Percentiles rank a stretch among this genome's conserved stretches.
phyloP scores from a whole-genome alignment of 345 rosid genomes.

The Rhodamnia rubescens region DNA sequence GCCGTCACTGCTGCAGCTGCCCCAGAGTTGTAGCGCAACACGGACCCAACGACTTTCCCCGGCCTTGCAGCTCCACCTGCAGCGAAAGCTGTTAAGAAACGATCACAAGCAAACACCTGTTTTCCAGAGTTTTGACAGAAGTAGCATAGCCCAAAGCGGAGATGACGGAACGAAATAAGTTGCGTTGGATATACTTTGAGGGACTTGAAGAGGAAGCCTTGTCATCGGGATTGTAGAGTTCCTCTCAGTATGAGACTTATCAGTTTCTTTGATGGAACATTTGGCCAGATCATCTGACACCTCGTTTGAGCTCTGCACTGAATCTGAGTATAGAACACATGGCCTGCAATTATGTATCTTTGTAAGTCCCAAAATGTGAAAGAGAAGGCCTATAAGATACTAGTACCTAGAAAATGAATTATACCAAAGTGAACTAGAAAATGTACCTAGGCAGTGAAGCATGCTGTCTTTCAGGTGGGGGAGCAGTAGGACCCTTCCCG shows the following conservation, averaged over 20 bases:
- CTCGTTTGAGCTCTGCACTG: slow-evolving; percentile 40
- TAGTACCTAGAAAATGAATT: background rate
- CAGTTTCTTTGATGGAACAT: slow-evolving; percentile 73
- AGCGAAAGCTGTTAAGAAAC: background rate
- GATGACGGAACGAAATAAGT: background rate
- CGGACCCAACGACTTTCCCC: slow-evolving; percentile 80
- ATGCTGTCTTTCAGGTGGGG: slow-evolving; percentile 90
- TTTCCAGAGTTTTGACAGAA: background rate
- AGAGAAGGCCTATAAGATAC: background rate
- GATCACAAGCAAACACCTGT: background rate
- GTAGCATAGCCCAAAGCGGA: background rate
- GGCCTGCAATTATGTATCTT: slow-evolving; percentile 35
- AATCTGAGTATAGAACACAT: slow-evolving; percentile 74
- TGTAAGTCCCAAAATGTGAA: background rate
- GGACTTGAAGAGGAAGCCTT: slow-evolving; percentile 71
- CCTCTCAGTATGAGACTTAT: slow-evolving; percentile 52
- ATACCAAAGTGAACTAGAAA: background rate
- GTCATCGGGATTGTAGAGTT: slow-evolving; percentile 52
- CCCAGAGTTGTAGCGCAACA: slow-evolving; percentile 73
- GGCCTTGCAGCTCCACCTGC: slow-evolving; percentile 71
- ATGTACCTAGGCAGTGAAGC: slow-evolving; percentile 89
- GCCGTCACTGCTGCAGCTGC: slow-evolving; percentile 36
- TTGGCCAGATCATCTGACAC: slow-evolving; percentile 67
- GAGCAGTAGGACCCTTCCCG: slow-evolving; percentile 65
- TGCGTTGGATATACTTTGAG: slow-evolving; percentile 60